Conservation (phyloP, 768 basidiomycete species). For the Austroboletus eburneus region DNA sequence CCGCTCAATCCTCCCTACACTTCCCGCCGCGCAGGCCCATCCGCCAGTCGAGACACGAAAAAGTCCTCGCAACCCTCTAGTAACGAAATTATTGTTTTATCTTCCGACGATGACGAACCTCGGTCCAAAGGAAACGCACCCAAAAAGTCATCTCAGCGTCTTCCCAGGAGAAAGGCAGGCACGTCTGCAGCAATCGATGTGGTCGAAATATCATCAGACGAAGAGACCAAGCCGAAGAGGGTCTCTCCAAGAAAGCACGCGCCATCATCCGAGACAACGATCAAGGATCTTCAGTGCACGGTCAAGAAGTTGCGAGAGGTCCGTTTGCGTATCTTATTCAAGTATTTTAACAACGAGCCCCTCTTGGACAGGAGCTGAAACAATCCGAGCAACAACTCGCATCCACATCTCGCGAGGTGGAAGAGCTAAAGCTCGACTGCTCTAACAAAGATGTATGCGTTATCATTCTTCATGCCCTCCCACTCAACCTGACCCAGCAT, state of each 20-base stretch:
- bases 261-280: constrained; percentile 12
- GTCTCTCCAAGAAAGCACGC: constrained; percentile 9
- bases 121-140: constrained; percentile 17
- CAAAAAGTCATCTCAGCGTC: constrained; percentile 10
- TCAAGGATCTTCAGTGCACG: constrained; percentile 35
- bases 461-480: neutral
- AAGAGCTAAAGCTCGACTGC: constrained; percentile 19
- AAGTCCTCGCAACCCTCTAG: constrained; percentile 15
- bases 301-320: constrained; percentile 45
- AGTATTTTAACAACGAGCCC: neutral
- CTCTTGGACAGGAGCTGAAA: constrained; percentile 18
- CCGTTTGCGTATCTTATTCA: neutral
- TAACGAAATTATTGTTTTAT: constrained; percentile 31
- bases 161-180: constrained; percentile 19
- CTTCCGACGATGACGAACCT: constrained; percentile 30
- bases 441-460: constrained; percentile 7
- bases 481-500: neutral
- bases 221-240: constrained; percentile 32
- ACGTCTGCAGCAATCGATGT: constrained; percentile 32
- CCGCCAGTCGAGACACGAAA: constrained; percentile 8
- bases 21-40: constrained; percentile 6
- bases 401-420: constrained; percentile 12
- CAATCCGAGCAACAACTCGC: constrained; percentile 5
- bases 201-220: constrained; percentile 58
- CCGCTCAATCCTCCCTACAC: constrained; percentile 1